Conservation (phyloP, 1,139 yeast genomes). For the Taphrina deformans region DNA sequence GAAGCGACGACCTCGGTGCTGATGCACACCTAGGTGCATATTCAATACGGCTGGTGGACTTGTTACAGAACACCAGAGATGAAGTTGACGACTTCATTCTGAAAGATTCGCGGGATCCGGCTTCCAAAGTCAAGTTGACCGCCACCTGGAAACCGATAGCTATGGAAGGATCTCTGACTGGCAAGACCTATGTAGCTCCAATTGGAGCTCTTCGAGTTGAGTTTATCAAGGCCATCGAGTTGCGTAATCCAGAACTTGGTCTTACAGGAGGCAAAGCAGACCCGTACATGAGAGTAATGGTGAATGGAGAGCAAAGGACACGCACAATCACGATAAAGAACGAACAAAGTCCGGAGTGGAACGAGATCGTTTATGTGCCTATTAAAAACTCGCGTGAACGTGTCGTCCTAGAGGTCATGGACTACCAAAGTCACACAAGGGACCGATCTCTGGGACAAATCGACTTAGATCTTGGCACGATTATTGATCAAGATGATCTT, state of each 20-base stretch:
- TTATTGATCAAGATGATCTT: constrained; percentile 62
- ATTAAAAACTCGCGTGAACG: constrained; percentile 79
- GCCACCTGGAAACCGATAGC: constrained; percentile 87
- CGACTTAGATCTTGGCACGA: constrained; percentile 64
- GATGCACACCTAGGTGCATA: constrained; percentile 59
- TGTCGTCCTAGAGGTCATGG: constrained; percentile 86
- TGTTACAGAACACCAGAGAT: constrained; percentile 74
- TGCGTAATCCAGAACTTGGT: constrained; percentile 68
- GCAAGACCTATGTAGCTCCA: constrained; percentile 85
- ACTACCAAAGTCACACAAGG: constrained; percentile 68
- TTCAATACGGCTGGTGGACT: constrained; percentile 57
- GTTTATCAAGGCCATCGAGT: constrained; percentile 66
- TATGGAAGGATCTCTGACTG: constrained; percentile 57
- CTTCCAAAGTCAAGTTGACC: constrained; percentile 53
- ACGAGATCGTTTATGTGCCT: constrained; percentile 77
- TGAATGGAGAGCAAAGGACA: constrained; percentile 73
- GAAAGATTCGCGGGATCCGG: constrained; percentile 40
- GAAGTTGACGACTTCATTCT: constrained; percentile 74
- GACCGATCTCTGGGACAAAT: constrained; percentile 87
- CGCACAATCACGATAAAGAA: constrained; percentile 73
- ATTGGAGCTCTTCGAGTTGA: constrained; percentile 84
- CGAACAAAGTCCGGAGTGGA: constrained; percentile 78
- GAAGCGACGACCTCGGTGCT: constrained; percentile 60
- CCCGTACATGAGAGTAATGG: constrained; percentile 79
- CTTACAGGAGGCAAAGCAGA: constrained; percentile 78